These are phyloP conservation scores for Sphagnum fallax DNA, from an alignment of 228 moss, liverwort and hornwort species.

Conservation along the genomic window DNA sequence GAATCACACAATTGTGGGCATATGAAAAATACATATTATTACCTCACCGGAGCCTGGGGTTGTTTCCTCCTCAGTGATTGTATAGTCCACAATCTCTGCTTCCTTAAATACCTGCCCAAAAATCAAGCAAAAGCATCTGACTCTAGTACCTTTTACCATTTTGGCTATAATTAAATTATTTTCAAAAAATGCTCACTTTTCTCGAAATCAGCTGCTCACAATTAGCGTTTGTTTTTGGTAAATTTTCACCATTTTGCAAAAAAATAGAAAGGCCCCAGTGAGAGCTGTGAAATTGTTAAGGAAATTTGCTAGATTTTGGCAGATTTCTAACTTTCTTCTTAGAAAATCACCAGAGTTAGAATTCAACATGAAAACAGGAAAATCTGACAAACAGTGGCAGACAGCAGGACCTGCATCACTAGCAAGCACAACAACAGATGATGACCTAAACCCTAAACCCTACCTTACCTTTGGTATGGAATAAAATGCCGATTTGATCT, in stretches of 20 bases:
- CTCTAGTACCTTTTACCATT: not conserved
- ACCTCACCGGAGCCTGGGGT: slow-evolving; percentile 66
- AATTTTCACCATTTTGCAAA: not conserved
- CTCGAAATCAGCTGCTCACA: not conserved
- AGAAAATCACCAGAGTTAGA: too few relatives aligned
- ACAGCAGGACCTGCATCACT: not conserved
- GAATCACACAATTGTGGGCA: too few relatives aligned
- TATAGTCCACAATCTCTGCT: slow-evolving; percentile 61
- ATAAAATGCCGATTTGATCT: slow-evolving; percentile 94
- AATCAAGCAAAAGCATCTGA: not conserved
- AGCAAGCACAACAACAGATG: too few relatives aligned
- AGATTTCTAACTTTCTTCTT: too few relatives aligned
- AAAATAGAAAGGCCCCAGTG: not conserved
- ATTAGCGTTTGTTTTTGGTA: not conserved
- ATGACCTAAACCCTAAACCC: too few relatives aligned
- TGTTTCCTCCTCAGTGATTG: slow-evolving; percentile 66
- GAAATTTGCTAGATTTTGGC: not conserved
- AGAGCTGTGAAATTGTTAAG: not conserved
- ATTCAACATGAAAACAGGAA: not conserved
- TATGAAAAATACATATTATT: not conserved
- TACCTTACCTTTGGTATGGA: slow-evolving; percentile 68
- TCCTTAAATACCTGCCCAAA: slow-evolving; percentile 67
- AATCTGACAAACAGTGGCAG: not conserved
- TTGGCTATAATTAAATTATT: not conserved
- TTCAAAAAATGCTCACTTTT: not conserved